Base-by-base conservation (phyloP, 2,329 filamentous ascomycete species). In the Calonectria leucothoes region DNA sequence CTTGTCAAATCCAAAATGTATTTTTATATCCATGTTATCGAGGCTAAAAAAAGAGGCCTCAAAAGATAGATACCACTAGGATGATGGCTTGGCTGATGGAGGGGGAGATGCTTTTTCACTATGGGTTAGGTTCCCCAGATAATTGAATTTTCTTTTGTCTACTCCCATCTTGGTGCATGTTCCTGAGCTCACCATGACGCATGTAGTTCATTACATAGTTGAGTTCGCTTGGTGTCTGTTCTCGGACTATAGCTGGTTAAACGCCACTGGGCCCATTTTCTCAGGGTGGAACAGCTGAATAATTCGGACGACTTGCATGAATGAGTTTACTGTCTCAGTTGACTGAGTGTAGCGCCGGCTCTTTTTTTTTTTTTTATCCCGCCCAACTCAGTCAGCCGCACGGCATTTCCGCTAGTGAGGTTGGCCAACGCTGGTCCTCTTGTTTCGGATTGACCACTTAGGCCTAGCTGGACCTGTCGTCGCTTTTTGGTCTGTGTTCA, bases 321-420 rank as follows among this genome's bases (percentile, higher is more conserved):
- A 64, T 42, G 31, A 63, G 65, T 67, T 65, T 49, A 49, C 29
- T 76, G 76, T 78, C 75, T 74, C 74, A 77, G 73, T 61, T 61
- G 55, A 67, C 68, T 72, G 39, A 67, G 69, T 75, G 70, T 72
- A 76, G 73, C 69, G 72, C 66, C 72, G 55, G 61, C 51, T 42
- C 67, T 72, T 65, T 55, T 55, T 59, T 37, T 59, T 29, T 37
- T 27, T 61, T 25, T 14, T 61, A 23, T 61, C 55, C 68, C 70
- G 59, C 23, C 72, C 63, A 76, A 29, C 67, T 42, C 71, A 73
- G 57, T 65, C 69, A 69, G 67, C 69, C 69, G 68, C 70, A 75
- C 66, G 25, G 48, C 67, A 48, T 63, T 61, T 29, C 42, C 37
- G 66, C 37, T 69, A 73, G 69, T 42, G 65, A 72, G 42, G n/a